Evolutionary conservation across 306 rosid genomes (phyloP), one percentile per base, ranked within the genome.

Genomic region (Cucurbita ficifolia): DNA sequence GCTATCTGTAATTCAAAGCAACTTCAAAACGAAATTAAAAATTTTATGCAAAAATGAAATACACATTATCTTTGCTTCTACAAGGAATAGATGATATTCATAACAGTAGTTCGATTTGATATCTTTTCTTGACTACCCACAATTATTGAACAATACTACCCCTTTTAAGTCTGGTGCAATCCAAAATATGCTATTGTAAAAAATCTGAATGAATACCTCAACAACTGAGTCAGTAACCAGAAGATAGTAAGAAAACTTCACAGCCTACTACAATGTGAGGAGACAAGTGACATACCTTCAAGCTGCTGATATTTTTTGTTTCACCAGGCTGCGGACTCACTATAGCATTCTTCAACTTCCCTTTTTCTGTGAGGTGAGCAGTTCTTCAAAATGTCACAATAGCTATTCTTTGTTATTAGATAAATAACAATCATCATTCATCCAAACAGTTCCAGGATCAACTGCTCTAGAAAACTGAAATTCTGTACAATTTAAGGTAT

Each of bases 281-380:
- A 49, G 75, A 55, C 46, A 74, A 36, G 51, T 17, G 21, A 60
- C 83, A 69, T 39, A 88, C 96, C 98, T 93, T 93, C 80, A 83
- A 86, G 76, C 98, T 90, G 84, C 87, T 81, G 53, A 93, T 90
- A 68, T 90, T 85, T 84, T 84, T 87, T 42, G 98, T 93, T 79
- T 88, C 93, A 50, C 96, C 78, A 4, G 96, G 96, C 51, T 90
- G 86, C 60, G 96, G 87, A 85, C 89, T 90, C 83, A 90, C 91
- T 16, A 63, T 76, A 40, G 93, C 92, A 77, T 86, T 87, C 86
- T 82, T 93, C 82, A 90, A 80, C 82, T 83, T 87, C 80, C 98
- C 98, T 79, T 88, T 92, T 85, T 93, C 98, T 93, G 78, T 48
- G 59, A 81, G 76, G 75, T 49, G 75, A 82, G 62, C 59, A 40